These are phyloP conservation scores for Epichloe typhina DNA, from an alignment of 2,329 filamentous ascomycete genomes.

Conservation along the genomic window DNA sequence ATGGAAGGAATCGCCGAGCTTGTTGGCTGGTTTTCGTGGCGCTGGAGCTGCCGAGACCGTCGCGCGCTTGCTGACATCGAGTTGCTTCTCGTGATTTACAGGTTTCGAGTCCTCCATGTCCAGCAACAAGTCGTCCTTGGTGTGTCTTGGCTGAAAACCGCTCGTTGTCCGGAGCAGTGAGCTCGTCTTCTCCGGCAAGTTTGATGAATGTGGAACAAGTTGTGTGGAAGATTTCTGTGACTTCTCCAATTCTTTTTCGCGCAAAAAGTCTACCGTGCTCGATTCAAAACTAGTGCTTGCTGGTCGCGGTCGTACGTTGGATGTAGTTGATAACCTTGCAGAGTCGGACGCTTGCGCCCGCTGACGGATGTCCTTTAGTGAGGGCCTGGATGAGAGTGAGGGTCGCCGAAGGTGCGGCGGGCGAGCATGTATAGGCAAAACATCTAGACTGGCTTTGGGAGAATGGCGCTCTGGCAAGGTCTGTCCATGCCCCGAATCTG, in stretches of 20 bases:
- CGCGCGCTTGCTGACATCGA: constrained; percentile 47
- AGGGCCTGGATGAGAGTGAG: constrained; percentile 10
- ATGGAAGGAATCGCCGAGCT: constrained; percentile 89
- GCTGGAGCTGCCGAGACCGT: constrained; percentile 61
- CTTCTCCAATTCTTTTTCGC: constrained; percentile 53
- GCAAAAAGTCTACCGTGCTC: constrained; percentile 62
- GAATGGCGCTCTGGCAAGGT: constrained; percentile 2
- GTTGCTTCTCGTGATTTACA: constrained; percentile 34
- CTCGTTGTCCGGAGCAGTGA: neutral
- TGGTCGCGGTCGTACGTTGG: constrained; percentile 49
- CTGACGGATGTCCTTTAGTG: constrained; percentile 12
- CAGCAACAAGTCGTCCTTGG: constrained; percentile 52
- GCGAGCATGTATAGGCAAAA: constrained; percentile 10
- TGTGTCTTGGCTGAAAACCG: neutral
- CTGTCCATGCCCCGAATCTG: constrained; percentile 9
- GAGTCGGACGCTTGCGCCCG: constrained; percentile 10
- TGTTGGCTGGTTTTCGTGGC: constrained; percentile 75
- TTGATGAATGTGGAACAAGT: neutral
- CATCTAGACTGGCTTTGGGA: neutral
- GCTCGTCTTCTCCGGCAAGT: neutral
- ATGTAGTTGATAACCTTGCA: constrained; percentile 15
- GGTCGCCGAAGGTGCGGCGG: constrained; percentile 13
- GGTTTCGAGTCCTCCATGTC: constrained; percentile 55
- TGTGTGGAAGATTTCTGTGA: constrained; percentile 16
- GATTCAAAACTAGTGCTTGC: constrained; percentile 73